Evolutionary conservation across 1,284 basidiomycete genomes (phyloP).

Genomic region (Ceratobasidium theobromae): DNA sequence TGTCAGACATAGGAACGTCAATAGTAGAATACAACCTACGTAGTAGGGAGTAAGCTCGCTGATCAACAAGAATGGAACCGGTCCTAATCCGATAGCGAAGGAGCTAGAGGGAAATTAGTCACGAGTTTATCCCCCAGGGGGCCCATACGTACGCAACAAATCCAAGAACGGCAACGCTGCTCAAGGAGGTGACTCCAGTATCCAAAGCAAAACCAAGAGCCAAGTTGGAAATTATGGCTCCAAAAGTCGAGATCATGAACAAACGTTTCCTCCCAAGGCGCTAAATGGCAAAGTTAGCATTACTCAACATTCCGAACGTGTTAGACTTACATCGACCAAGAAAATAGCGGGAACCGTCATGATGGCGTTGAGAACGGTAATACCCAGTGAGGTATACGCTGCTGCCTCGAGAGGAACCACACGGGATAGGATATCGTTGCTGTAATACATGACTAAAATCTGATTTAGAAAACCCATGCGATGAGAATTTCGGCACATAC

Average conservation of each 20-base stretch:
- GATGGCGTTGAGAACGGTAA: constrained; percentile 77
- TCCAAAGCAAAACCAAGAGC: constrained; percentile 75
- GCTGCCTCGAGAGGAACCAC: constrained; percentile 70
- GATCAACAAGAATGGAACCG: constrained; percentile 88
- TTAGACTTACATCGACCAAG: constrained; percentile 71
- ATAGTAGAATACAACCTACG: constrained; percentile 48
- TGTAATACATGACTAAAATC: constrained; percentile 79
- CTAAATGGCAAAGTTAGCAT: constrained; percentile 36
- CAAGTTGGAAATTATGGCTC: constrained; percentile 66
- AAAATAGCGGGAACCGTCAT: constrained; percentile 83
- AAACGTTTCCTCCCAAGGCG: constrained; percentile 46
- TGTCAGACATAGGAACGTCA: not conserved
- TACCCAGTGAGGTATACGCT: constrained; percentile 73
- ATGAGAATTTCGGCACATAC: constrained; percentile 41
- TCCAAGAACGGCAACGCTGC: constrained; percentile 74
- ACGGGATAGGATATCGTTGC: constrained; percentile 79
- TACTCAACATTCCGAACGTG: not conserved
- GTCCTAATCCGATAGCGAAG: constrained; percentile 88
- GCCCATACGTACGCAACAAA: constrained; percentile 73
- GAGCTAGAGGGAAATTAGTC: constrained; percentile 52
- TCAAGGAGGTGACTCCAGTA: constrained; percentile 57
- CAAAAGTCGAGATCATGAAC: constrained; percentile 51
- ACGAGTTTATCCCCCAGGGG: not conserved
- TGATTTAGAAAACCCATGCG: not conserved
- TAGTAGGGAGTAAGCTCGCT: constrained; percentile 85